Evolutionary conservation across 106 monocot species (phyloP), one percentile per base, ranked within the genome.

Genomic region (Dendrobium nobile): DNA sequence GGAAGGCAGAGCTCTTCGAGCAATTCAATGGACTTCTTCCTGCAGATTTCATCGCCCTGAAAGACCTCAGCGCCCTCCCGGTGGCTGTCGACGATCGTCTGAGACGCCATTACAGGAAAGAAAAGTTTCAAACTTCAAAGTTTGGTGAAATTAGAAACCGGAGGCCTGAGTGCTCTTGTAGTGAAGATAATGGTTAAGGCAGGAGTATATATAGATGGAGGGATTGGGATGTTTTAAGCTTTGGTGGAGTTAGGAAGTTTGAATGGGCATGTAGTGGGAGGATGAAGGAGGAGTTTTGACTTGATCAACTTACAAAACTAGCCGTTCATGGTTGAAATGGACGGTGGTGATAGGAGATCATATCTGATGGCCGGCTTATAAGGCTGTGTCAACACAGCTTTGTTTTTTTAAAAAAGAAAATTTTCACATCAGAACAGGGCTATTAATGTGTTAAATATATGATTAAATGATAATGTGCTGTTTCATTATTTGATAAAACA

Each of bases 31-130:
- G 28, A 13, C 24, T 67, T 79, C 67, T 79, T 41, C 79, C 27
- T 80, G 47, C 73, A 80, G 16, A 70, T 16, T 17, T 11, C 70
- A 20, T 80, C 47, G 4, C 80, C 80, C 9, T 27, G 51, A 51
- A 22, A 72, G 54, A 80, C 13, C 68, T 80, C 80, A 17, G 80
- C 72, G 33, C 80, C 80, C 7, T 45, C 55, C 5, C 54, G 45
- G 80, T 72, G 26, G 80, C 37, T 80, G 24, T 72, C 80, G 18
- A 80, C 33, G 7, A 80, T 33, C 18, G 80, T 20, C 67, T 80
- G 80, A 33, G 80, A 80, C 51, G 80, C 80, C 80, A 80, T 80
- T 11, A 47, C 5, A 20, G 40, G 64, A 22, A 8, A 44, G 24
- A 33, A 41, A 42, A 41, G 37, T 31, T 31, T 54, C 47, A 45